phyloP scores from a whole-genome alignment of 2,329 filamentous ascomycete genomes.

The Cladophialophora carrionii region DNA sequence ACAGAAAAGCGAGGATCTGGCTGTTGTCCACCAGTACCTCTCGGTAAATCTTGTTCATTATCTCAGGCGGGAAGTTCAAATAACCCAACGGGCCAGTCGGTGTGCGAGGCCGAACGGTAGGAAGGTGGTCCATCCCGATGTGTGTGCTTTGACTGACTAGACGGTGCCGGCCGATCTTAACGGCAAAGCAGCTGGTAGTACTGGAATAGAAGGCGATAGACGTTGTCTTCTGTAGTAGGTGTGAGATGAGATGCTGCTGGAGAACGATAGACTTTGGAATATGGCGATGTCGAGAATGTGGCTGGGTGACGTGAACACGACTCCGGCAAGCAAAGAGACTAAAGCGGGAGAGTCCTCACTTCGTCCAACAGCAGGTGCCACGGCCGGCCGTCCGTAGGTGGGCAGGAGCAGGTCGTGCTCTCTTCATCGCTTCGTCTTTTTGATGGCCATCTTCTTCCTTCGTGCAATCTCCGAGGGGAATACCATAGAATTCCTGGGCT shows the following conservation, averaged over 20 bases:
- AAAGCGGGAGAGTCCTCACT: background rate
- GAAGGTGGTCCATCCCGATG: slow-evolving; percentile 12
- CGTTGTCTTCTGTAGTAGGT: background rate
- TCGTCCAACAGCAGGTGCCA: slow-evolving; percentile 4
- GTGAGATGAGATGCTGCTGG: background rate
- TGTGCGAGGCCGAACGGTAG: slow-evolving; percentile 1
- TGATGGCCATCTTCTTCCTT: slow-evolving; percentile 26
- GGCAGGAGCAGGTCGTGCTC: background rate
- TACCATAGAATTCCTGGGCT: slow-evolving; percentile 33
- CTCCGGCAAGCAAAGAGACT: background rate
- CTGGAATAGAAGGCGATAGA: background rate
- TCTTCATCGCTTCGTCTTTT: slow-evolving; percentile 29
- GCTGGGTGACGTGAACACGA: background rate
- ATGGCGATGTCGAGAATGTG: background rate
- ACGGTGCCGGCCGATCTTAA: background rate
- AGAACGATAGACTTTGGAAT: slow-evolving; percentile 2
- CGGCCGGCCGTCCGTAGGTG: background rate
- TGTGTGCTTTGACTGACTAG: background rate
- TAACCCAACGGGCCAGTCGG: slow-evolving; percentile 23
- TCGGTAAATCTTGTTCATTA: slow-evolving; percentile 26
- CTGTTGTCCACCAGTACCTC: slow-evolving; percentile 21
- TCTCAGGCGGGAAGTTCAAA: slow-evolving; percentile 27
- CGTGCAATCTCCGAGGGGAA: slow-evolving; percentile 34
- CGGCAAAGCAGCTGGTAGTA: background rate
- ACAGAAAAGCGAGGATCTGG: slow-evolving; percentile 24